These are phyloP conservation scores for Eleusine coracana DNA, from an alignment of 176 grass and related monocot species.

Conservation along the genomic window DNA sequence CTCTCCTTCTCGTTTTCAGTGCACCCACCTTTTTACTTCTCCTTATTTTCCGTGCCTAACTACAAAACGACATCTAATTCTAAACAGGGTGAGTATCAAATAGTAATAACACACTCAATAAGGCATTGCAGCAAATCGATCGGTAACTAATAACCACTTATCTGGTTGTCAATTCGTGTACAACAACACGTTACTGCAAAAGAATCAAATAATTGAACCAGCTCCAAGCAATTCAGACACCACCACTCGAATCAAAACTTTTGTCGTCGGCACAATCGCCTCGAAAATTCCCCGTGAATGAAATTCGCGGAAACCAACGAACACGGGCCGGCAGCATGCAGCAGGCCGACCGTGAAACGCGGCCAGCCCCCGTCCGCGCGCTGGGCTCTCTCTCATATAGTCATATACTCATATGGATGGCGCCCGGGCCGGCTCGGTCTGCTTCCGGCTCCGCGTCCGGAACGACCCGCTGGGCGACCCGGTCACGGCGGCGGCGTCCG, in stretches of 20 bases:
- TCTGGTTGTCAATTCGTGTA: neutral
- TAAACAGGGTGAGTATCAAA: no score
- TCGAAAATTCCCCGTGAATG: neutral
- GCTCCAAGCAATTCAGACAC: neutral
- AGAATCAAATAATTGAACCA: neutral
- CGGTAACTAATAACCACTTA: no score
- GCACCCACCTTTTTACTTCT: no score
- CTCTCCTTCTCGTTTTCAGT: no score
- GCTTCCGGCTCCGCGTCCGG: conserved; percentile 51
- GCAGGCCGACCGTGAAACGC: neutral
- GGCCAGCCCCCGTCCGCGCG: neutral
- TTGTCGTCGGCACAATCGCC: neutral
- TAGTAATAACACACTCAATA: neutral
- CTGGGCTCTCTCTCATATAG: neutral
- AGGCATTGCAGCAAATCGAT: no score
- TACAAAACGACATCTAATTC: no score
- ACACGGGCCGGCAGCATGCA: neutral
- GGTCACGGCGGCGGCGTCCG: conserved; percentile 21
- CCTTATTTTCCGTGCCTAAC: no score
- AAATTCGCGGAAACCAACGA: neutral
- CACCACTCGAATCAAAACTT: no score
- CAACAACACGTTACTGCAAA: neutral
- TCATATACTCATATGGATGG: conserved; percentile 40
- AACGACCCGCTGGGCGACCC: conserved; percentile 36
- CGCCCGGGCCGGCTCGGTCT: conserved; percentile 36